Conservation (phyloP, 768 basidiomycete genomes). For the Leccinum disarticulatum region DNA sequence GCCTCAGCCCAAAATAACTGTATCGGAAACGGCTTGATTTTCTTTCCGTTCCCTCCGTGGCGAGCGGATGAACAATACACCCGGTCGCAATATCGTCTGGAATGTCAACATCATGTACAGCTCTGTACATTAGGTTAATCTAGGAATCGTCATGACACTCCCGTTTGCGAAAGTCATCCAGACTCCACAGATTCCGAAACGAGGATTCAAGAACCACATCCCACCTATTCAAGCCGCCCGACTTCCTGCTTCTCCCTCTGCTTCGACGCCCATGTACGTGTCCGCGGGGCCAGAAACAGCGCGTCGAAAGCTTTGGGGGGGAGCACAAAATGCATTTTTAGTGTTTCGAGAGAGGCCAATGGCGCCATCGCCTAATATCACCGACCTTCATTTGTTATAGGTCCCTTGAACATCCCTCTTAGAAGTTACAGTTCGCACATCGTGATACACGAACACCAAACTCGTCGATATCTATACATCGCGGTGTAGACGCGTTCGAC, state of each 20-base stretch:
- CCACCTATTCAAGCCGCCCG: background rate
- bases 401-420: no score
- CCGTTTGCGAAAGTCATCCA: background rate
- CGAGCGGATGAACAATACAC: background rate
- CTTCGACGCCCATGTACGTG: constrained; percentile 2
- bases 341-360: background rate
- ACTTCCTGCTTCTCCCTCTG: background rate
- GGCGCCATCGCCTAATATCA: background rate
- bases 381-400: background rate
- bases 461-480: background rate
- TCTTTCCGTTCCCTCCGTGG: constrained; percentile 3
- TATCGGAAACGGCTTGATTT: background rate
- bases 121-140: background rate
- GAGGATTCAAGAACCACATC: background rate
- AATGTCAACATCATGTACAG: background rate
- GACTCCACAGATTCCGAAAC: background rate
- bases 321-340: background rate
- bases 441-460: no score
- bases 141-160: background rate
- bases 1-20: constrained; percentile 4
- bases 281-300: constrained; percentile 1
- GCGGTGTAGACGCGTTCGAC: background rate
- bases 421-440: background rate
- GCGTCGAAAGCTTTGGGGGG: background rate
- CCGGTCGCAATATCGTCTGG: background rate